Conservation (phyloP, 495 filamentous ascomycete genomes). For the Pseudotulostoma volvatum region DNA sequence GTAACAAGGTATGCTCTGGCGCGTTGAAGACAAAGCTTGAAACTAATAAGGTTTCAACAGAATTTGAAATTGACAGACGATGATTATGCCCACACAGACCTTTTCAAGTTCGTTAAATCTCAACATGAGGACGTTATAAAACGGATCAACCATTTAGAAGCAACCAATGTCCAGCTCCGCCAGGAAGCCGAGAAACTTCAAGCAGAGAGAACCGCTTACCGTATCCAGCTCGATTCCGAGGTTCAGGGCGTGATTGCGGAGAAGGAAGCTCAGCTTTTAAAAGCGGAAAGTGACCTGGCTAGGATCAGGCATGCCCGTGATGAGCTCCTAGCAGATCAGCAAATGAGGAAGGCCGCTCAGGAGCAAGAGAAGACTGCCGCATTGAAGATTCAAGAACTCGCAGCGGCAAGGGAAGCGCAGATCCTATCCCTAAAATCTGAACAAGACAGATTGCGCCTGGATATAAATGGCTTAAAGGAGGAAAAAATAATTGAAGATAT, state of each 20-base stretch:
- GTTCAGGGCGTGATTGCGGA: constrained; percentile 50
- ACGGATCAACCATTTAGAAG: constrained; percentile 80
- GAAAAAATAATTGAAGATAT: constrained; percentile 27
- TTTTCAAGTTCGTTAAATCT: constrained; percentile 79
- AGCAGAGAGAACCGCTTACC: constrained; percentile 68
- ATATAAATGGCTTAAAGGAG: constrained; percentile 23
- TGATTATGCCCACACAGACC: constrained; percentile 78
- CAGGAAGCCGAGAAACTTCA: constrained; percentile 75
- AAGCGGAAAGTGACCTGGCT: constrained; percentile 68
- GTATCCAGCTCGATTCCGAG: constrained; percentile 63
- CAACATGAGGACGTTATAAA: constrained; percentile 87
- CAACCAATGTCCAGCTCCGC: constrained; percentile 66
- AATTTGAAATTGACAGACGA: constrained; percentile 67
- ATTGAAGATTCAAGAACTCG: constrained; percentile 61
- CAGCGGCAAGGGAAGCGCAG: constrained; percentile 53
- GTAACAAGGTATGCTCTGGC: constrained; percentile 33
- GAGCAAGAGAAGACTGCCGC: constrained; percentile 54
- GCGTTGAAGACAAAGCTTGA: too few relatives aligned
- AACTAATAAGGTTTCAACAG: too few relatives aligned
- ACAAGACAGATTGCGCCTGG: constrained; percentile 48
- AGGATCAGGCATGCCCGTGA: constrained; percentile 71
- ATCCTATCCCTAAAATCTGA: constrained; percentile 72
- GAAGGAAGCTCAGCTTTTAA: constrained; percentile 61
- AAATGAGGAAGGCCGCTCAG: constrained; percentile 62
- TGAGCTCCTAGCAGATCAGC: constrained; percentile 62